Percentiles rank a stretch among this genome's conserved stretches.
phyloP scores from a whole-genome alignment of 2,329 filamentous ascomycete species.

The Colletotrichum abscissum region DNA sequence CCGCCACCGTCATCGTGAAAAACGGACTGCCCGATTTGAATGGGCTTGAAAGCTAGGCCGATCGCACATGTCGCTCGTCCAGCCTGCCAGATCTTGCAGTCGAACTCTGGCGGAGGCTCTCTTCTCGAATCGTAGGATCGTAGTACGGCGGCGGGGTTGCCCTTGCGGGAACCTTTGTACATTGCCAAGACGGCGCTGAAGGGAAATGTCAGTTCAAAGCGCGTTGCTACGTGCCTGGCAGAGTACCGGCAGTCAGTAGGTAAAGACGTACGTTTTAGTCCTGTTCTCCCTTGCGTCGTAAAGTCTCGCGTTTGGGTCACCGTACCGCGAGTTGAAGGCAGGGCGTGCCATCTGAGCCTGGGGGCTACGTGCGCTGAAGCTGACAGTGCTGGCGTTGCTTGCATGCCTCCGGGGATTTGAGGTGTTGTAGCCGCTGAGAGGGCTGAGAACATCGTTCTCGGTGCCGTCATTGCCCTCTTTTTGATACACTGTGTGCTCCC shows the following conservation, averaged over 20 bases:
- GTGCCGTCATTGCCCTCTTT: constrained; percentile 83
- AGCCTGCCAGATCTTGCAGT: constrained; percentile 97
- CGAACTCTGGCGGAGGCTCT: constrained; percentile 89
- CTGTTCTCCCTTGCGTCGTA: constrained; percentile 89
- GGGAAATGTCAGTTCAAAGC: background rate
- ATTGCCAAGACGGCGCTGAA: constrained; percentile 89
- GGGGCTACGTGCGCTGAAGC: constrained; percentile 77
- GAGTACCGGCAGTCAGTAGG: background rate
- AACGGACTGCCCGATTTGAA: constrained; percentile 90
- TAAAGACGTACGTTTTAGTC: constrained; percentile 82
- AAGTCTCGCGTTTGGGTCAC: constrained; percentile 86
- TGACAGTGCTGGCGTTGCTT: constrained; percentile 86
- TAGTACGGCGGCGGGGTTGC: constrained; percentile 77
- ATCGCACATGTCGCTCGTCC: constrained; percentile 94
- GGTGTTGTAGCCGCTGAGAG: constrained; percentile 56
- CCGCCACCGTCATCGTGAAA: constrained; percentile 95
- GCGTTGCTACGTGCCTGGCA: background rate
- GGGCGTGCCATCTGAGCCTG: constrained; percentile 66
- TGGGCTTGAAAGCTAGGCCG: constrained; percentile 93
- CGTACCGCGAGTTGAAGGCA: constrained; percentile 69
- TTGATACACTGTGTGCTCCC: constrained; percentile 84
- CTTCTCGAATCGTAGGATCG: constrained; percentile 96
- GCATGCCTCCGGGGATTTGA: constrained; percentile 68
- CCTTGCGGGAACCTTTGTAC: constrained; percentile 82
- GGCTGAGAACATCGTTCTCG: constrained; percentile 51